Conservation (phyloP, 352 stramenopile species). For the Phytopythium mirpurense region DNA sequence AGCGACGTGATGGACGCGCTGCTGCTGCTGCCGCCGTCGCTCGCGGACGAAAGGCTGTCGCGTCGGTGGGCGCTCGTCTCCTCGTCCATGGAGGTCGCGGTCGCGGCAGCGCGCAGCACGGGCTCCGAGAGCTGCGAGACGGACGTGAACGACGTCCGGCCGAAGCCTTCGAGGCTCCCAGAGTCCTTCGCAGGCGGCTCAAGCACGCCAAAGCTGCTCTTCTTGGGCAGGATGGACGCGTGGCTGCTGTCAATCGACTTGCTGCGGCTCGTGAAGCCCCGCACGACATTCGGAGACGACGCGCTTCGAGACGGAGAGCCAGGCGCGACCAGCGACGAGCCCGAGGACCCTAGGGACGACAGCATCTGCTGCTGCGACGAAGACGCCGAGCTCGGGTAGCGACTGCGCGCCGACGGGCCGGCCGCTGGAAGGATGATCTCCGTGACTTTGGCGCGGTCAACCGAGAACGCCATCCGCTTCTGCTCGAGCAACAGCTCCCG, state of each 20-base stretch:
- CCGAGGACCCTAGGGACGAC: slow-evolving; percentile 32
- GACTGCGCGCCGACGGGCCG: slow-evolving; percentile 36
- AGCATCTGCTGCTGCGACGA: slow-evolving; percentile 14
- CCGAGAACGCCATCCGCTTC: slow-evolving; percentile 83
- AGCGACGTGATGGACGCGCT: slow-evolving; percentile 17
- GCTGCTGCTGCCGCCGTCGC: slow-evolving; percentile 27
- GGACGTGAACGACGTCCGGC: slow-evolving; percentile 70
- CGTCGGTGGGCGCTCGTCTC: slow-evolving; percentile 15
- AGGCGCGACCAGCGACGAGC: slow-evolving; percentile 26
- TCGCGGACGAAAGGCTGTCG: slow-evolving; percentile 47
- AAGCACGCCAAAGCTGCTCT: slow-evolving; percentile 37
- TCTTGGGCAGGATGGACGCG: slow-evolving; percentile 32
- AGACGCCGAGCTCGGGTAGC: slow-evolving; percentile 45
- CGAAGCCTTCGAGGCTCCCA: slow-evolving; percentile 50
- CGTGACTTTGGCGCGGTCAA: slow-evolving; percentile 74
- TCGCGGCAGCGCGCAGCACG: slow-evolving; percentile 16
- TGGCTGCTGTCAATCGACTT: slow-evolving; percentile 37
- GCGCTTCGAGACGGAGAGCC: slow-evolving; percentile 13
- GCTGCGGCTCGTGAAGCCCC: slow-evolving; percentile 19
- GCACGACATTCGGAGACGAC: slow-evolving; percentile 24
- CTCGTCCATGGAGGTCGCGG: slow-evolving; percentile 16
- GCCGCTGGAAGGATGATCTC: slow-evolving; percentile 77
- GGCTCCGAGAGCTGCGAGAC: slow-evolving; percentile 56
- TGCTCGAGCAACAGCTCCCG: slow-evolving; percentile 84
- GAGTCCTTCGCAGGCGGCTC: slow-evolving; percentile 25